Evolutionary conservation across 2,329 filamentous ascomycete species (phyloP), one percentile per base, ranked within the genome.

Genomic region (Cadophora luteo-olivacea): DNA sequence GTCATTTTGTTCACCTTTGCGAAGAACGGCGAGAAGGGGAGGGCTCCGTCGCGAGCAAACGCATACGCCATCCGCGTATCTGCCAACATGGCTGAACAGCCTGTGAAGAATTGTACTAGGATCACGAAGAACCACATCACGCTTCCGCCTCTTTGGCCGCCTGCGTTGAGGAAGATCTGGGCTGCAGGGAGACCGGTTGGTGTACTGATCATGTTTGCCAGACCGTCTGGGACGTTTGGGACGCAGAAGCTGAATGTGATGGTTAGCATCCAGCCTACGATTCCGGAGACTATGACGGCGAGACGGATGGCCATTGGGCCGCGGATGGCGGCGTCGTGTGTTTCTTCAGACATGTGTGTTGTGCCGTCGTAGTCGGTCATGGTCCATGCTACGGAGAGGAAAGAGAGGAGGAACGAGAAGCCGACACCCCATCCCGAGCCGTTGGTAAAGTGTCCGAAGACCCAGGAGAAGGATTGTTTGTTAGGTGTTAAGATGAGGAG

Each of bases 321-420:
- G 68, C 83, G 82, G 62, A 87, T 82, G 1, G 87, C 87, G 7
- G 88, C 87, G 75, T 90, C 85, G 71, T 89, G 87, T 0, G 86
- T 89, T 78, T 91, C 88, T 80, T 90, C 88, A 1, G 87, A 89
- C 84, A 91, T 89, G 74, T 90, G 88, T 6, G 88, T 89, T 12
- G 88, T 91, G 57, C 85, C 87, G 72, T 90, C 88, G 75, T 90
- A 90, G 75, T 90, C 88, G 6, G 88, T 91, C 87, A 91, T 90
- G n/a, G 87, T 89, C 85, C 85, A 87, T 25, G 85, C 84, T 16
- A 87, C 85, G 19, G 84, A 85, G 6, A 87, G 77, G 72, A 86
- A 86, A 32, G 81, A 82, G 7, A 90, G 80, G 11, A 90, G 80
- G 72, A 90, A 90, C 0, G 88, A 90, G 71, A 90, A 89, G 2